These are phyloP conservation scores for Chrysoporthe cubensis DNA, from an alignment of 2,329 filamentous ascomycete genomes.

Conservation along the genomic window DNA sequence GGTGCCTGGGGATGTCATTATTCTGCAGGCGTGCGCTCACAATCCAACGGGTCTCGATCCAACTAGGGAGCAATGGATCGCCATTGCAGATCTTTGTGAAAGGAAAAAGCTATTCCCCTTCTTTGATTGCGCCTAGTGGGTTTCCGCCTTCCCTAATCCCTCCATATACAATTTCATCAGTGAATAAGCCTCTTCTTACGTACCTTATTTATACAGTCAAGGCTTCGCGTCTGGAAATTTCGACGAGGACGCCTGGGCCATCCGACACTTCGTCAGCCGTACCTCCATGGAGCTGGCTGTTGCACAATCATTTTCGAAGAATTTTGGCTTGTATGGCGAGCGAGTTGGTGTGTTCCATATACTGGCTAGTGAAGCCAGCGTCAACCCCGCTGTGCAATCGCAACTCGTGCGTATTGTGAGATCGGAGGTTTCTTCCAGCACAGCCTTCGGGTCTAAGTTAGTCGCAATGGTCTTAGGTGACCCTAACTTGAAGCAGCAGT, in stretches of 20 bases:
- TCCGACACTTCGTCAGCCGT: slow-evolving; percentile 36
- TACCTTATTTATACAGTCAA: slow-evolving; percentile 32
- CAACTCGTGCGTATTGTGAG: slow-evolving; percentile 33
- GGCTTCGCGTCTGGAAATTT: slow-evolving; percentile 42
- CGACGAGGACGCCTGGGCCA: slow-evolving; percentile 40
- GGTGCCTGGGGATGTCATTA: slow-evolving; percentile 37
- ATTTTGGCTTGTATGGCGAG: slow-evolving; percentile 35
- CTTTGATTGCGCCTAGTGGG: slow-evolving; percentile 39
- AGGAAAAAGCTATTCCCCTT: slow-evolving; percentile 38
- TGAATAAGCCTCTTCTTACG: not conserved
- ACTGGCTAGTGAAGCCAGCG: slow-evolving; percentile 19
- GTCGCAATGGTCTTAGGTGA: slow-evolving; percentile 36
- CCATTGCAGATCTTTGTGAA: slow-evolving; percentile 38
- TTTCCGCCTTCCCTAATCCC: not conserved
- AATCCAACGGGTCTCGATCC: slow-evolving; percentile 45
- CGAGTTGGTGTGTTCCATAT: slow-evolving; percentile 37
- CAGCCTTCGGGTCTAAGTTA: slow-evolving; percentile 38
- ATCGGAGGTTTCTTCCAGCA: slow-evolving; percentile 36
- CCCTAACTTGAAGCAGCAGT: slow-evolving; percentile 33
- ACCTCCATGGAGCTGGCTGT: slow-evolving; percentile 34
- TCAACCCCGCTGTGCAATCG: slow-evolving; percentile 19
- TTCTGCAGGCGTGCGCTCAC: slow-evolving; percentile 45
- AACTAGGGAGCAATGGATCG: slow-evolving; percentile 39
- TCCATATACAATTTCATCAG: not conserved
- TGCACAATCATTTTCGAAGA: slow-evolving; percentile 43